Evolutionary conservation across 805 yeast genomes (phyloP), one percentile per base, ranked within the genome.

Genomic region (Blastobotrys parvus): DNA sequence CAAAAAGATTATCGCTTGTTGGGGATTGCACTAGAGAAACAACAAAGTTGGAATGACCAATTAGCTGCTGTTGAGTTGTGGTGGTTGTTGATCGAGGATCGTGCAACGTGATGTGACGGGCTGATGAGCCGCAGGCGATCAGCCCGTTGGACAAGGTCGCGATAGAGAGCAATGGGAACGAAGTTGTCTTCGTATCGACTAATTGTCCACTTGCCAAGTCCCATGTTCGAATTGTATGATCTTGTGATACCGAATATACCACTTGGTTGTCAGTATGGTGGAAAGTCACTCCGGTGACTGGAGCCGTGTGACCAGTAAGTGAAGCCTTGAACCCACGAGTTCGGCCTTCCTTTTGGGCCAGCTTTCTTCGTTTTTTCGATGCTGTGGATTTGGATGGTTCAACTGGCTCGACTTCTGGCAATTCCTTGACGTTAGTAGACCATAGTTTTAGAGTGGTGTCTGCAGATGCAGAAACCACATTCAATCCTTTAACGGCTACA

Each of bases 171-270:
- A 92, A 70, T 8, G 97, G 81, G 62, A 76, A 89, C 11, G 89
- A 83, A 0, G 97, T 88, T 17, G 83, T 75, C 63, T 83, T 81
- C 3, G 97, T 84, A 59, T 88, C 96, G 22, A 92, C 82, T 55
- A 87, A 78, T 51, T 85, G 75, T 10, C 84, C 70, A 2, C 97
- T 89, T 15, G 86, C 83, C 55, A 92, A 69, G 69, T 92, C 98
- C 97, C 97, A 92, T 0, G 98, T 92, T 57, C 84, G 83, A 50
- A 92, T 78, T 0, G 95, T 78, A 61, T 92, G 98, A 66, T 92
- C 97, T 61, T 88, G 96, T 4, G 97, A 83, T 1, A 85, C 95
- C 0, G 97, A 87, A 64, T 92, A 90, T 8, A 82, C 95, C 3
- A 90, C 95, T 0, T 94, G 75, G 36, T 71, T 50, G 61, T 90